These are phyloP conservation scores for Apiosordaria backusii DNA, from an alignment of 495 filamentous ascomycete species.

Conservation along the genomic window DNA sequence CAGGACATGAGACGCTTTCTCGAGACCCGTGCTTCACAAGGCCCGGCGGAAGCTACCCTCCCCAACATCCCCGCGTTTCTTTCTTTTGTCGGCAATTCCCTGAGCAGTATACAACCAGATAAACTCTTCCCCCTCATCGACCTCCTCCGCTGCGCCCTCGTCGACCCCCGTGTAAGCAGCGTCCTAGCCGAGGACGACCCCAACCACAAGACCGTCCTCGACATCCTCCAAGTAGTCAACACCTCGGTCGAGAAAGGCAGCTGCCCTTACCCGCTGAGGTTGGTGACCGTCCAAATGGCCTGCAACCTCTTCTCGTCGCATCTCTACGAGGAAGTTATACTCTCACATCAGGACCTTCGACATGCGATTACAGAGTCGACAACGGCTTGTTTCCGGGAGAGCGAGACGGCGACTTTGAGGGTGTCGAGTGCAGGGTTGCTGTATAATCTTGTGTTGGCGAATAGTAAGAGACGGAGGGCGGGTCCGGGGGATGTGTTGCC, in stretches of 20 bases:
- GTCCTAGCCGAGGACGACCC: slow-evolving; percentile 74
- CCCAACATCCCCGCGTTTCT: slow-evolving; percentile 57
- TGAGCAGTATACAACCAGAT: slow-evolving; percentile 51
- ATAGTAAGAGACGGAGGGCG: slow-evolving; percentile 60
- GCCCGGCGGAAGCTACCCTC: slow-evolving; percentile 57
- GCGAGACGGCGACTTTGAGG: slow-evolving; percentile 52
- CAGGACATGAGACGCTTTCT: slow-evolving; percentile 62
- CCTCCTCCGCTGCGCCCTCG: slow-evolving; percentile 69
- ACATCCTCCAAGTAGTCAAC: slow-evolving; percentile 60
- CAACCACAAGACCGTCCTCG: slow-evolving; percentile 58
- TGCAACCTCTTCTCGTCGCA: slow-evolving; percentile 62
- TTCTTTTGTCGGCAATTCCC: slow-evolving; percentile 47
- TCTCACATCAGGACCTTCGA: slow-evolving; percentile 37
- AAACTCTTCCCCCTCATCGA: slow-evolving; percentile 76
- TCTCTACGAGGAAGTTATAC: slow-evolving; percentile 50
- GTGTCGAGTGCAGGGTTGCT: slow-evolving; percentile 78
- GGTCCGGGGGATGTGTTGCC: slow-evolving; percentile 56
- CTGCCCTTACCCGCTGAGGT: slow-evolving; percentile 72
- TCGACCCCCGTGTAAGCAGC: slow-evolving; percentile 80
- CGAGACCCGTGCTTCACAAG: slow-evolving; percentile 48
- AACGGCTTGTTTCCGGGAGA: slow-evolving; percentile 54
- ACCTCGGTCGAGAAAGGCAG: slow-evolving; percentile 28
- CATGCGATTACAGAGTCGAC: slow-evolving; percentile 43
- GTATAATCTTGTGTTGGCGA: slow-evolving; percentile 73
- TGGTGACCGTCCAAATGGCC: slow-evolving; percentile 67